phyloP scores from a whole-genome alignment of 169 alveolate genomes.

The Babesia sp. region DNA sequence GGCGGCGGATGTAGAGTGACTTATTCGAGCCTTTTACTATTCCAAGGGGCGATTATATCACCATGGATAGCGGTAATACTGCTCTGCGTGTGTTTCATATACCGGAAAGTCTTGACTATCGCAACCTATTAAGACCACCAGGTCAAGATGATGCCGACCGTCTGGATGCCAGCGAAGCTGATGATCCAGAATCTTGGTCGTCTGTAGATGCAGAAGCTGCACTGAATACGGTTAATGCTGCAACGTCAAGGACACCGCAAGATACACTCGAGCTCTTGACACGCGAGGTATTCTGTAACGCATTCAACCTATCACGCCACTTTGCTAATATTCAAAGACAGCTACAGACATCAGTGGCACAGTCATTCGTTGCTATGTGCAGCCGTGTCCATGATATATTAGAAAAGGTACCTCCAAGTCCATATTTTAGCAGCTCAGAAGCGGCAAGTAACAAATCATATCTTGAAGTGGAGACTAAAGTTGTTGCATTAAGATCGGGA shows the following conservation, averaged over 20 bases:
- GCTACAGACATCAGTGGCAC: conserved; percentile 34
- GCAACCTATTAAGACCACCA: conserved; percentile 62
- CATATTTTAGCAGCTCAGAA: conserved; percentile 34
- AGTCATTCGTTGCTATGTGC: conserved; percentile 35
- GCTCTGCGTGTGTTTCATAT: conserved; percentile 40
- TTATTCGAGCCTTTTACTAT: too few relatives aligned
- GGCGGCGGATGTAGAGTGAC: too few relatives aligned
- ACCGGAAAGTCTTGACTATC: conserved; percentile 67
- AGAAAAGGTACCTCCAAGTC: conserved; percentile 55
- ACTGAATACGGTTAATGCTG: conserved; percentile 8
- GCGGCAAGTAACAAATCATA: conserved; percentile 25
- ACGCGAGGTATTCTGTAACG: conserved; percentile 34
- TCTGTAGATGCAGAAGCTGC: conserved; percentile 43
- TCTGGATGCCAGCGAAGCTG: conserved; percentile 65
- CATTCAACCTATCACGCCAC: conserved; percentile 49
- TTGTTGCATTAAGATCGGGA: neutral
- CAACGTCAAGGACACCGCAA: conserved; percentile 26
- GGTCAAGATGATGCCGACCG: conserved; percentile 45
- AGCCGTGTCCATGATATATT: conserved; percentile 27
- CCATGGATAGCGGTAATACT: conserved; percentile 26
- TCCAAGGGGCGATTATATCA: too few relatives aligned
- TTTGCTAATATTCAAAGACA: conserved; percentile 44
- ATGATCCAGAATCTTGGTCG: conserved; percentile 64
- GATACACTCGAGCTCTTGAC: conserved; percentile 46
- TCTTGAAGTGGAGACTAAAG: conserved; percentile 27